Evolutionary conservation across 2,329 filamentous ascomycete genomes (phyloP).

Genomic region (Phaeosphaeriaceae sp.): DNA sequence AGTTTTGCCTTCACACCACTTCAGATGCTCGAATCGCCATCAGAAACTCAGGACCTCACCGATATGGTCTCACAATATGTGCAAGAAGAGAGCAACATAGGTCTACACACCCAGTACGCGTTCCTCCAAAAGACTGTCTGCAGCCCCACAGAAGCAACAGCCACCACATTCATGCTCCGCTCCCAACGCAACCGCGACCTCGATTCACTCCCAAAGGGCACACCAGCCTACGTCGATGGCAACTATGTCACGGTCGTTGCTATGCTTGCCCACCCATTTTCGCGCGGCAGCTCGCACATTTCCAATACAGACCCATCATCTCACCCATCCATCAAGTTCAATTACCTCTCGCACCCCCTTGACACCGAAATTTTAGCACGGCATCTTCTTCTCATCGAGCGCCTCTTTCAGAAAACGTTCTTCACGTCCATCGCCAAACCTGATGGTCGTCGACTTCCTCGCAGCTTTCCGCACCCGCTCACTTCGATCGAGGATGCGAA

Average conservation of each 20-base stretch:
- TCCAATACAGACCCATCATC: conserved; percentile 33
- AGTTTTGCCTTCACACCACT: conserved; percentile 29
- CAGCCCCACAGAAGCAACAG: conserved; percentile 24
- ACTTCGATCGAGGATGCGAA: conserved; percentile 21
- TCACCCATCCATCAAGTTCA: conserved; percentile 49
- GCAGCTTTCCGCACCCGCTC: conserved; percentile 19
- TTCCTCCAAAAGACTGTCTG: conserved; percentile 19
- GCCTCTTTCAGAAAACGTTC: conserved; percentile 18
- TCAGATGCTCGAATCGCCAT: conserved; percentile 19
- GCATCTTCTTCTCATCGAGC: conserved; percentile 45
- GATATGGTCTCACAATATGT: conserved; percentile 4
- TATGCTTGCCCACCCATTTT: conserved; percentile 46
- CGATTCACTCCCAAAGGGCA: conserved; percentile 11
- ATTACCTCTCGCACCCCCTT: conserved; percentile 53
- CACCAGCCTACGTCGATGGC: conserved; percentile 16
- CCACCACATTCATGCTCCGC: conserved; percentile 22
- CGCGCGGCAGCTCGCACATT: conserved; percentile 52
- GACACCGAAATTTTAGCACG: conserved; percentile 52
- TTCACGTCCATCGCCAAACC: conserved; percentile 17
- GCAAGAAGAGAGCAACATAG: neutral
- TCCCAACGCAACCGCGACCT: conserved; percentile 15
- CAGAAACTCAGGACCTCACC: conserved; percentile 19
- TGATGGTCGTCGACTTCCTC: conserved; percentile 15
- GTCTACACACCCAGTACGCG: conserved; percentile 16
- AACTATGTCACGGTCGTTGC: conserved; percentile 23